Percentiles rank a stretch among this genome's conserved stretches.
phyloP scores from a whole-genome alignment of 2,329 filamentous ascomycete genomes.

The Exophiala xenobiotica region DNA sequence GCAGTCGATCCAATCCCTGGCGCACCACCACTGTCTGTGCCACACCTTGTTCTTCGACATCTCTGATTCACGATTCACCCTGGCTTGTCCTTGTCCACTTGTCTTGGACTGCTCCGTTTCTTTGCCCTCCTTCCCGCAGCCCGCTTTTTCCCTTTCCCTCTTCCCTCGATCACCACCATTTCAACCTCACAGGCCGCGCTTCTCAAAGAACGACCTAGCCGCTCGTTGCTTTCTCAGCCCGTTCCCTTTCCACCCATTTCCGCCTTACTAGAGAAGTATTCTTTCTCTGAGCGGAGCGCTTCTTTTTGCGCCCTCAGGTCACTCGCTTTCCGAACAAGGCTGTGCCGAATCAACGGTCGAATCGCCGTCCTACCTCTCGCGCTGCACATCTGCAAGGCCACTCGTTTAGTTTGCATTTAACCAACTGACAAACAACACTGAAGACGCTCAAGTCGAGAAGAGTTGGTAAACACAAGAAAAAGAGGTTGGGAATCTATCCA shows the following conservation, averaged over 20 bases:
- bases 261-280: conserved; percentile 22
- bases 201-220: conserved; percentile 27
- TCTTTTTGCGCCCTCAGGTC: conserved; percentile 14
- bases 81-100: conserved; percentile 22
- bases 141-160: conserved; percentile 31
- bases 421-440: neutral
- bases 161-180: conserved; percentile 24
- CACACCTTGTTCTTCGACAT: conserved; percentile 2
- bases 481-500: conserved; percentile 1
- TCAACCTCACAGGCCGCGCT: conserved; percentile 30
- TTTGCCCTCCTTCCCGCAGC: conserved; percentile 22
- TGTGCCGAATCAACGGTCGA: conserved; percentile 8
- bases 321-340: conserved; percentile 16
- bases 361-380: conserved; percentile 16
- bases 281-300: conserved; percentile 19
- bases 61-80: conserved; percentile 20
- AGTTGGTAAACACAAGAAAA: neutral
- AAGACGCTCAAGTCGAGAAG: neutral
- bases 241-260: conserved; percentile 12
- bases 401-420: conserved; percentile 21
- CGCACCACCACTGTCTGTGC: conserved; percentile 5
- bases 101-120: conserved; percentile 6
- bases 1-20: conserved; percentile 8
- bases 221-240: conserved; percentile 28
- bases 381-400: conserved; percentile 19